Evolutionary conservation across 140 eudicot genomes (phyloP), one percentile per base, ranked within the genome.

Genomic region (Oenanthe javanica): DNA sequence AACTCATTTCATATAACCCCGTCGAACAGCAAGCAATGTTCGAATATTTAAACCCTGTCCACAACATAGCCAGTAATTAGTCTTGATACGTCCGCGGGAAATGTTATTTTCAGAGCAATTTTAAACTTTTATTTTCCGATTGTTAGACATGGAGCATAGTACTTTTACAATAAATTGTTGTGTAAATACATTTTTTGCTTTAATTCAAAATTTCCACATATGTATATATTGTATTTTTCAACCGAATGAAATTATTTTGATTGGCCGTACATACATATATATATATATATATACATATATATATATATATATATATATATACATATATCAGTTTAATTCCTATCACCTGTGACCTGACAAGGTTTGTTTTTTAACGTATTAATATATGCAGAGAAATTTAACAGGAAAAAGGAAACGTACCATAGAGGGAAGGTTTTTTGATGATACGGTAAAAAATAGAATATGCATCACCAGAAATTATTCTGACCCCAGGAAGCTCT

Each of bases 1-100:
- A 91, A 42, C 97, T 89, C 97, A 94, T 90, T 89, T 94, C 98
- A 13, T 90, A 87, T 38, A 85, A 21, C 45, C 98, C 98, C 2
- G 98, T 82, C 4, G 93, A 89, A 82, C 98, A 94, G 79, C 98
- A 94, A 75, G 97, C 98, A 16, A 84, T 84, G 9, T 86, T 82
- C 6, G 94, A 88, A 0, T 80, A 80, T 51, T 92, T 91, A 36
- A 92, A 90, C 9, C 98, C 98, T 94, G 88, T 31, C 69, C 76
- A 14, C 2, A 48, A 57, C 14, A 84, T 5, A 9, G 9, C 45
- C 45, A 40, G 57, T 38, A n/a, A 36, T 23, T 70, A 47, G 21
- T 59, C 43, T 14, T 70, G 0, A 36, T 11, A 31, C 31, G 31
- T 31, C 31, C 31, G 31, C 12, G 9, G 7, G 11, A 9, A 11